Evolutionary conservation across 1,284 basidiomycete species (phyloP).

Genomic region (Tylopilus orsonianus): DNA sequence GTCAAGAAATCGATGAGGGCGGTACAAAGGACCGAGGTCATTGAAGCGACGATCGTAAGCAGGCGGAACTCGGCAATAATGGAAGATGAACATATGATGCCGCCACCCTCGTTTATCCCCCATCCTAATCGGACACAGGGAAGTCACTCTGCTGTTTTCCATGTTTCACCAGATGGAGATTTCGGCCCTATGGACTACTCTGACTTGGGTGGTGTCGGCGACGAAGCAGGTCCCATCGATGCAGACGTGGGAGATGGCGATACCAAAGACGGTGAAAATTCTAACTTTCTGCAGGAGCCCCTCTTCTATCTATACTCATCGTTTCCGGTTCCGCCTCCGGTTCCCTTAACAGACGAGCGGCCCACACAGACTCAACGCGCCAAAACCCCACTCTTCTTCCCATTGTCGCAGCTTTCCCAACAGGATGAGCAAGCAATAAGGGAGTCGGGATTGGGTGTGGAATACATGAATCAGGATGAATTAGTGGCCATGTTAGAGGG

Average conservation of each 20-base stretch:
- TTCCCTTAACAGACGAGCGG: conserved; percentile 47
- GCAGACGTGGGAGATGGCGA: neutral
- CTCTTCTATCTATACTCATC: conserved; percentile 32
- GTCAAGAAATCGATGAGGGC: conserved; percentile 59
- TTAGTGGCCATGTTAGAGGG: conserved; percentile 62
- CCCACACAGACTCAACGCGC: conserved; percentile 16
- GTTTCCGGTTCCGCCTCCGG: conserved; percentile 21
- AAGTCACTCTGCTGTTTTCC: conserved; percentile 11
- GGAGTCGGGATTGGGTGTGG: conserved; percentile 61
- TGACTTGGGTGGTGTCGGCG: neutral
- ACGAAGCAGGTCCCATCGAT: conserved; percentile 3
- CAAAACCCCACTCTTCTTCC: conserved; percentile 62
- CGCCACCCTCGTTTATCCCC: conserved; percentile 29
- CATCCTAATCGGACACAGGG: conserved; percentile 11
- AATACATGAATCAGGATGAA: conserved; percentile 63
- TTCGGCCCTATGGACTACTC: conserved; percentile 16
- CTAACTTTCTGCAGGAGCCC: conserved; percentile 6
- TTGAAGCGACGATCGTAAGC: conserved; percentile 19
- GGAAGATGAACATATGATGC: conserved; percentile 28
- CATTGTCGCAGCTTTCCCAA: conserved; percentile 58
- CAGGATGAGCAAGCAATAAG: conserved; percentile 50
- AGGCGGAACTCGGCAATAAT: conserved; percentile 15
- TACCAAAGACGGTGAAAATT: neutral
- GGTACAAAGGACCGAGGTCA: conserved; percentile 47
- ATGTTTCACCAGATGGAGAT: conserved; percentile 19